These are phyloP conservation scores for Plasmodium gonderi DNA, from an alignment of 169 alveolate species.

Conservation along the genomic window DNA sequence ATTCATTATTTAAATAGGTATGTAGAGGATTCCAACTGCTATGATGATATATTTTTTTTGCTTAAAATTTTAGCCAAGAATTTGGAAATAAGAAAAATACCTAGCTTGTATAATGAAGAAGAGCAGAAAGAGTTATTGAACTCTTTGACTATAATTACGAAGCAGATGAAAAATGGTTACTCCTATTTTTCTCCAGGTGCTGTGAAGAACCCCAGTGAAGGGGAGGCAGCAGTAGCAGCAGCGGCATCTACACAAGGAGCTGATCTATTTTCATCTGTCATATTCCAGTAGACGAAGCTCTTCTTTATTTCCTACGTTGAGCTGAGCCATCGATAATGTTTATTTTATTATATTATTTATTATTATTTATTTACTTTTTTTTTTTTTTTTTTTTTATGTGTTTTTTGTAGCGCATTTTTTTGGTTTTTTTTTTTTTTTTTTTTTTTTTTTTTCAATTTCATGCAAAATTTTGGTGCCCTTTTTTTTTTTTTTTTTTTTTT, in stretches of 20 bases:
- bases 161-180: slow-evolving; percentile 23
- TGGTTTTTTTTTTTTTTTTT: not conserved
- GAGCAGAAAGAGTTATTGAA: slow-evolving; percentile 71
- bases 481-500: not conserved
- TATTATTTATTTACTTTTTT: not conserved
- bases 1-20: slow-evolving; percentile 60
- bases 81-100: slow-evolving; percentile 64
- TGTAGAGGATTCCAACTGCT: slow-evolving; percentile 76
- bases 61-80: slow-evolving; percentile 69
- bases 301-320: too few species aligned
- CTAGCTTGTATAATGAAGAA: slow-evolving; percentile 72
- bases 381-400: not conserved
- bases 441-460: not conserved
- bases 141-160: slow-evolving; percentile 35
- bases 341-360: too few species aligned
- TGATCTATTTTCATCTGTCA: slow-evolving; percentile 11
- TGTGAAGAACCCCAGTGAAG: slow-evolving; percentile 4
- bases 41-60: slow-evolving; percentile 74
- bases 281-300: not conserved
- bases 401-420: not conserved
- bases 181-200: not conserved
- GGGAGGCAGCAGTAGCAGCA: not conserved
- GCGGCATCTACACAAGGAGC: not conserved
- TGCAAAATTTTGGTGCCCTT: not conserved
- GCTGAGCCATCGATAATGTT: too few species aligned